Conservation (phyloP, 371 early-diverging fungal species). For the Mortierella polycephala region DNA sequence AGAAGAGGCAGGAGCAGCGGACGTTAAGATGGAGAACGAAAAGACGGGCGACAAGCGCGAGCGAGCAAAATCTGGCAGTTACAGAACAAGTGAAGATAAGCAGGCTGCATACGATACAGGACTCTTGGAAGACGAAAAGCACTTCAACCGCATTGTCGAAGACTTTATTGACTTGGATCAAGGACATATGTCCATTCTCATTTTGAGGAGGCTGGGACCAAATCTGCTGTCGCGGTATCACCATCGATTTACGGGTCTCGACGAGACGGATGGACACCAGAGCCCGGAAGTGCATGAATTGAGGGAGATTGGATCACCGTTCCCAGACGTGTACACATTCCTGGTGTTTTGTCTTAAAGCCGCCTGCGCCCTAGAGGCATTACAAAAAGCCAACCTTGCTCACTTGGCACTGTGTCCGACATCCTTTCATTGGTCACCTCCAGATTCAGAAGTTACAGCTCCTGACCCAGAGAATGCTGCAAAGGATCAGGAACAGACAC, state of each 20-base stretch:
- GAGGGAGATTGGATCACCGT: constrained; percentile 19
- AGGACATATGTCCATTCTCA: constrained; percentile 28
- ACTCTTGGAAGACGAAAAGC: constrained; percentile 34
- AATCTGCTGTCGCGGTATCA: constrained; percentile 38
- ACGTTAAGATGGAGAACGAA: background rate
- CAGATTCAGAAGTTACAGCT: constrained; percentile 6
- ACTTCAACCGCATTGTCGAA: constrained; percentile 46
- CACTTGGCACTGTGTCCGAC: constrained; percentile 44
- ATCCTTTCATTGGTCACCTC: constrained; percentile 36
- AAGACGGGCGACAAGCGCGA: background rate
- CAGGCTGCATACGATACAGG: constrained; percentile 22
- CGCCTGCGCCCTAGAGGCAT: constrained; percentile 33
- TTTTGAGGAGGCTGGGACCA: constrained; percentile 38
- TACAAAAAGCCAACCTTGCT: constrained; percentile 35
- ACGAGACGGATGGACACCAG: constrained; percentile 39
- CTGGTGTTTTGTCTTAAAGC: constrained; percentile 49
- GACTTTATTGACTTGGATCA: constrained; percentile 49
- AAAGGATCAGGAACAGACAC: background rate
- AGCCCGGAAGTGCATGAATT: constrained; percentile 2
- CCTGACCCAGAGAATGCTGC: background rate
- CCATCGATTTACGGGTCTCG: constrained; percentile 32
- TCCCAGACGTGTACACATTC: constrained; percentile 37
- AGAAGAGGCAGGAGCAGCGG: background rate
- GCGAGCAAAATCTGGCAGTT: background rate
- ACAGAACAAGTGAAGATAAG: background rate